Evolutionary conservation across 2,329 filamentous ascomycete species (phyloP), one percentile per base, ranked within the genome.

Genomic region (Diplocarpon mali): DNA sequence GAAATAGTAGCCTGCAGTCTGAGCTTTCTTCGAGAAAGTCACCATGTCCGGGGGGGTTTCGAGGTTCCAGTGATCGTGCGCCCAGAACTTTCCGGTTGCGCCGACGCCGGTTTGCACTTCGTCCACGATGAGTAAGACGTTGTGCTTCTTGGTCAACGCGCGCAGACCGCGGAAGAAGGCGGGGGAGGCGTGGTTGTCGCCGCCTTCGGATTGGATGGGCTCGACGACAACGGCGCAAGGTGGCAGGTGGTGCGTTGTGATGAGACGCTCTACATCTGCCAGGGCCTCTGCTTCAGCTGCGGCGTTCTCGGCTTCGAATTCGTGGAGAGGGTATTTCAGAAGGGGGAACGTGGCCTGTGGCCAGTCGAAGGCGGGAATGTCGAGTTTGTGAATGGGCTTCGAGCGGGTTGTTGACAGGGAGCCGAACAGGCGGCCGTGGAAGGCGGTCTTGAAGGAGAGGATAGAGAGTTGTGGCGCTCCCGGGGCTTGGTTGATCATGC

Each of bases 341-440:
- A 65, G 57, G n/a, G 85, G 85, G 71, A 90, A 90, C 30, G 80
- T 70, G n/a, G 84, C 83, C 65, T 85, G 82, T 42, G 85, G 85
- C 85, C 85, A 90, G 69, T 89, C 79, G 62, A 90, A 90, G 49
- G 84, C 81, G n/a, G 85, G 85, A 54, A 90, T 89, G 62, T 90
- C 85, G 54, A 90, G 72, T 66, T 90, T 90, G 71, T 90, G 85
- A 55, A 90, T 85, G 44, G 85, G 73, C 70, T 89, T 89, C 64
- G 78, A 83, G 61, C 85, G 80, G 28, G 85, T 90, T 52, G 84
- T 88, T 48, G 80, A 85, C 44, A 90, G 70, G 51, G 73, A 80
- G 56, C 83, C 85, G 61, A 90, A 89, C 38, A 87, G 76, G 57
- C 85, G 83, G 48, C 85, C 85, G 66, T 90, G 85, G 72, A 90